These are phyloP conservation scores for Eragrostis curvula DNA, from an alignment of 176 grass and related monocot genomes.

Conservation along the genomic window DNA sequence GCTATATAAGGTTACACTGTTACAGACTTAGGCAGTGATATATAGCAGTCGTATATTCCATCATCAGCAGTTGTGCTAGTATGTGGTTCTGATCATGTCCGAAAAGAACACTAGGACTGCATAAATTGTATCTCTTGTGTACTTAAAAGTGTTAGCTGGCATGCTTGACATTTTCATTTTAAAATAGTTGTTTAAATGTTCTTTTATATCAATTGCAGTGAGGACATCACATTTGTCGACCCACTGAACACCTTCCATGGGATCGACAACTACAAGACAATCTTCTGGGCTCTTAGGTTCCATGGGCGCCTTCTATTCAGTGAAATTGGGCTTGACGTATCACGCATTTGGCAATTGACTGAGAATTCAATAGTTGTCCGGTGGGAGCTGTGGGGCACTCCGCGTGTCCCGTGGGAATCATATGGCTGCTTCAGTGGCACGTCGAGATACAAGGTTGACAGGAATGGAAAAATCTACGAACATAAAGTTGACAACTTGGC, in stretches of 20 bases:
- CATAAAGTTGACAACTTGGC: constrained; percentile 98
- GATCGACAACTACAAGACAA: constrained; percentile 87
- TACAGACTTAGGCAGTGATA: background rate
- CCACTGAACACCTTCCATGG: constrained; percentile 87
- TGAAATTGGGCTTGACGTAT: constrained; percentile 78
- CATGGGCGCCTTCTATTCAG: constrained; percentile 77
- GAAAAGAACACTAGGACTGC: constrained; percentile 6
- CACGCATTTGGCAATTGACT: constrained; percentile 83
- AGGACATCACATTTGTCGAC: constrained; percentile 88
- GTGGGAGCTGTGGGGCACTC: constrained; percentile 84
- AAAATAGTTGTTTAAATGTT: constrained; percentile 5
- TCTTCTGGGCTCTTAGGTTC: constrained; percentile 95
- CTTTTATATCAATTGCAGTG: constrained; percentile 60
- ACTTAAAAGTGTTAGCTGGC: constrained; percentile 19
- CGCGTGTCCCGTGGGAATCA: constrained; percentile 94
- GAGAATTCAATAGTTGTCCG: constrained; percentile 89
- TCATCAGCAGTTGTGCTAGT: background rate
- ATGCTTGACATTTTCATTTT: background rate
- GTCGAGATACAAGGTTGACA: constrained; percentile 81
- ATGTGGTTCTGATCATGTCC: constrained; percentile 7
- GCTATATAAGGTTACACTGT: background rate
- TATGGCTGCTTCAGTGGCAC: constrained; percentile 84
- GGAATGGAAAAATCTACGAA: constrained; percentile 96
- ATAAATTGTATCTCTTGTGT: constrained; percentile 10
- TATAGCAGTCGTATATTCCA: background rate